phyloP scores from a whole-genome alignment of 2,329 filamentous ascomycete species.

The Seiridium unicorne region DNA sequence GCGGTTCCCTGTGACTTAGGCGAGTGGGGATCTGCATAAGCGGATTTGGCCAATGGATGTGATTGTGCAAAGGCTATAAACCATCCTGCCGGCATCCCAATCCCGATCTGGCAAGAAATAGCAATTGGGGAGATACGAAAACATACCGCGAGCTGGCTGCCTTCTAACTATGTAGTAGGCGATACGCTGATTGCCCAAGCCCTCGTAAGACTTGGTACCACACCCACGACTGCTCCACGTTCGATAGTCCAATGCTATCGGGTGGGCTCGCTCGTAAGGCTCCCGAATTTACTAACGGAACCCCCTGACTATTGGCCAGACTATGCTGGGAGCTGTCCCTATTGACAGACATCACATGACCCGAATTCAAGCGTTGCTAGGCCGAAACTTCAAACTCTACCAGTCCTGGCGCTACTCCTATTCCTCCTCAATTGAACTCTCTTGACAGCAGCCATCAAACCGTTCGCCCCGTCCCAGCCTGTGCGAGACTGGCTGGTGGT shows the following conservation, averaged over 20 bases:
- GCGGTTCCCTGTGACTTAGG: not conserved
- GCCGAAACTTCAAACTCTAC: constrained; percentile 5
- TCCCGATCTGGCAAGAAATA: not conserved
- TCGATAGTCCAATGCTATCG: constrained; percentile 6
- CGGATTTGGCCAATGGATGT: not conserved
- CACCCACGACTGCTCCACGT: not conserved
- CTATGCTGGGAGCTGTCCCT: not conserved
- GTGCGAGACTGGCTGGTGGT: not conserved
- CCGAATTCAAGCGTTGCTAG: not conserved
- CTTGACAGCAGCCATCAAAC: not conserved
- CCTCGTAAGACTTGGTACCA: not conserved
- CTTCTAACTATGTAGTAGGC: too few relatives aligned
- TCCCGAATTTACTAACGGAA: constrained; percentile 2
- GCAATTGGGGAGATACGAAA: not conserved
- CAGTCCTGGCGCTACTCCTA: constrained; percentile 3
- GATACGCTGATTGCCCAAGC: not conserved
- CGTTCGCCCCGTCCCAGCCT: not conserved
- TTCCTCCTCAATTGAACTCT: not conserved
- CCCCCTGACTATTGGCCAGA: not conserved
- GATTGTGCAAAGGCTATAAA: not conserved
- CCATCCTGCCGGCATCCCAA: not conserved
- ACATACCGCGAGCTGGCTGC: too few relatives aligned
- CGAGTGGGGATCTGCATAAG: not conserved
- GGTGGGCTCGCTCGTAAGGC: not conserved
- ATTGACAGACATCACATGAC: constrained; percentile 6